Evolutionary conservation across 176 grass and related monocot species (phyloP).

Genomic region (barley (Hordeum vulgare)): DNA sequence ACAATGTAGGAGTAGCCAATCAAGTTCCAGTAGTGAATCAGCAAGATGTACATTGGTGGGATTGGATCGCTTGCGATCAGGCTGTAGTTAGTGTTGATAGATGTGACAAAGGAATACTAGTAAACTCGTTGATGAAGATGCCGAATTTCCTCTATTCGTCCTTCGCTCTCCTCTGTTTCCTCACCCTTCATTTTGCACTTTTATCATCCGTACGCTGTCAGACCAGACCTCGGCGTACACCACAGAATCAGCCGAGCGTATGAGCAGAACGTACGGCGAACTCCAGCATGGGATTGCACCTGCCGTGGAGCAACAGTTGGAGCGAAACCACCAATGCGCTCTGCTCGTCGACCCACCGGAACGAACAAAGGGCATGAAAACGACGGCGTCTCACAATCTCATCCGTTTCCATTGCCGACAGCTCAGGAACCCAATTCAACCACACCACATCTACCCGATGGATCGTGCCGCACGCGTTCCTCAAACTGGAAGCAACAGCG

Average conservation of each 20-base stretch:
- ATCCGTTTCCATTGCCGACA: constrained; percentile 1
- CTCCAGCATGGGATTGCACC: background rate
- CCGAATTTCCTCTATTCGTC: background rate
- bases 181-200: background rate
- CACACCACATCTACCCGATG: background rate
- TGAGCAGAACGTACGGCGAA: background rate
- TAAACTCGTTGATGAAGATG: background rate
- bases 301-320: background rate
- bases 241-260: background rate
- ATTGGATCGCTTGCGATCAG: background rate
- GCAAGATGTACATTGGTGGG: background rate
- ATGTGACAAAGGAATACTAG: background rate
- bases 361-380: background rate
- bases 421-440: background rate
- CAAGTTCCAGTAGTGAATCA: background rate
- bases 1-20: background rate
- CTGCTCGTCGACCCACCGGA: background rate
- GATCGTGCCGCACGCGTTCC: background rate
- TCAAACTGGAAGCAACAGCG: constrained; percentile 33
- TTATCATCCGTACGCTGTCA: too few relatives aligned
- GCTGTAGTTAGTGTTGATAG: background rate
- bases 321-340: background rate
- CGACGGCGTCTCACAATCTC: background rate
- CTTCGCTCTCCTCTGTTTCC: background rate
- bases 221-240: background rate